Evolutionary conservation across 225 moss, liverwort and hornwort species (phyloP), one percentile per base, ranked within the genome.

Genomic region (Marchantia paleacea): DNA sequence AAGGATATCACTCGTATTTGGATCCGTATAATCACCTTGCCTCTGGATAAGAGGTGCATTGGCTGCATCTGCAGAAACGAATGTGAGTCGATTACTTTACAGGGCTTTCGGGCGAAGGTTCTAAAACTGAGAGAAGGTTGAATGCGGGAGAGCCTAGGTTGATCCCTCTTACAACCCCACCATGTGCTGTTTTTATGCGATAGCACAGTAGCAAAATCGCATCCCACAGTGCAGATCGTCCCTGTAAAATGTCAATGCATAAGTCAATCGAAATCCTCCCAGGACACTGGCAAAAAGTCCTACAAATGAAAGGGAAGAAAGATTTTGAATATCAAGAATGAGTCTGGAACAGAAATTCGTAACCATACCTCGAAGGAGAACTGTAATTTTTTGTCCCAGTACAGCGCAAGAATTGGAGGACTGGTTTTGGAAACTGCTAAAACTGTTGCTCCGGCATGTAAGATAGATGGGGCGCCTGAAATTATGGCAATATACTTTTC

Each of bases 321-420:
- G 12, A 74, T 0, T 39, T 5, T 39, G 16, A 22, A 62, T 60
- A 15, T 16, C 16, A 66, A 26, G 26, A 67, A 28, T 10, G 10
- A 39, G 39, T 39, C 26, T 67, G 10, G 66, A 28, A 61, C 28
- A 68, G 68, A n/a, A n/a, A 14, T 62, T 62, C n/a, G 61, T 12
- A 39, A 63, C 19, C 78, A 47, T 52, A 94, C 96, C 94, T 97
- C 94, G 75, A 92, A 88, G 68, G 95, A 94, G 79, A 92, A 99
- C 51, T 95, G 99, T 48, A 91, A 80, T 79, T 92, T 99, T 74
- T 89, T 99, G 76, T 95, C 95, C 99, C 99, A 99, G 78, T 95
- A 95, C 6, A 99, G 82, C 50, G 90, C 99, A 81, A 99, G 91
- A 10, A 95, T 90, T 52, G 99, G 99, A 77, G 95, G 94, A 75